Evolutionary conservation across 2,329 filamentous ascomycete genomes (phyloP).

Genomic region (Fusarium sp.): DNA sequence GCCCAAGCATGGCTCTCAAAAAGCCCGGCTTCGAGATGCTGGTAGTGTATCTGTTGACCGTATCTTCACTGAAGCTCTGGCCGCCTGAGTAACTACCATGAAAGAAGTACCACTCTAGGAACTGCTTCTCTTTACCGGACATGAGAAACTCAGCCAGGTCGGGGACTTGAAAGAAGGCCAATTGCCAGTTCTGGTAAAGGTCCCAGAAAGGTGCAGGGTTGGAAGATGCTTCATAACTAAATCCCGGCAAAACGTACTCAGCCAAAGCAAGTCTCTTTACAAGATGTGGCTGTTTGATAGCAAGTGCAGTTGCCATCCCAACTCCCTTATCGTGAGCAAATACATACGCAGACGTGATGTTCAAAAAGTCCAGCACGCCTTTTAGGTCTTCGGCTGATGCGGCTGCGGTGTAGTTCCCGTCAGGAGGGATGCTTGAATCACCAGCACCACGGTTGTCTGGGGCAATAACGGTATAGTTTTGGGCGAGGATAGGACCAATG

Average conservation of each 20-base stretch:
- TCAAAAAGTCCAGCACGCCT: slow-evolving; percentile 58
- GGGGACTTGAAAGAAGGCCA: slow-evolving; percentile 61
- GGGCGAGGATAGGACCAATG: slow-evolving; percentile 57
- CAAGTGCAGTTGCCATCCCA: slow-evolving; percentile 58
- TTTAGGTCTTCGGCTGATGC: slow-evolving; percentile 57
- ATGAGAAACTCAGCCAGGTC: slow-evolving; percentile 63
- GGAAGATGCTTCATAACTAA: slow-evolving; percentile 54
- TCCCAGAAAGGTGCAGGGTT: slow-evolving; percentile 54
- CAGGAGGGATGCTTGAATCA: slow-evolving; percentile 55
- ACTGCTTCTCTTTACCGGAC: slow-evolving; percentile 56
- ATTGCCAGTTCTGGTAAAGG: slow-evolving; percentile 58
- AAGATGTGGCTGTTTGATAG: slow-evolving; percentile 52
- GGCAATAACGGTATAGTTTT: slow-evolving; percentile 60
- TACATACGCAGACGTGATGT: slow-evolving; percentile 58
- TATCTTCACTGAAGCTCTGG: slow-evolving; percentile 55
- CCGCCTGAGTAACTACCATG: slow-evolving; percentile 59
- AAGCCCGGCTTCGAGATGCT: slow-evolving; percentile 61
- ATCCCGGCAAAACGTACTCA: slow-evolving; percentile 60
- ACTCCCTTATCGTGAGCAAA: slow-evolving; percentile 62
- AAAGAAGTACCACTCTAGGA: slow-evolving; percentile 62
- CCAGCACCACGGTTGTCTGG: slow-evolving; percentile 59
- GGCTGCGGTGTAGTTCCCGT: slow-evolving; percentile 57
- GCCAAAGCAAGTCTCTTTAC: slow-evolving; percentile 54
- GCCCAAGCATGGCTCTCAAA: slow-evolving; percentile 56
- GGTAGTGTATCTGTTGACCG: slow-evolving; percentile 55